phyloP scores from a whole-genome alignment of 2,329 filamentous ascomycete species.

The Colletotrichum sp. region DNA sequence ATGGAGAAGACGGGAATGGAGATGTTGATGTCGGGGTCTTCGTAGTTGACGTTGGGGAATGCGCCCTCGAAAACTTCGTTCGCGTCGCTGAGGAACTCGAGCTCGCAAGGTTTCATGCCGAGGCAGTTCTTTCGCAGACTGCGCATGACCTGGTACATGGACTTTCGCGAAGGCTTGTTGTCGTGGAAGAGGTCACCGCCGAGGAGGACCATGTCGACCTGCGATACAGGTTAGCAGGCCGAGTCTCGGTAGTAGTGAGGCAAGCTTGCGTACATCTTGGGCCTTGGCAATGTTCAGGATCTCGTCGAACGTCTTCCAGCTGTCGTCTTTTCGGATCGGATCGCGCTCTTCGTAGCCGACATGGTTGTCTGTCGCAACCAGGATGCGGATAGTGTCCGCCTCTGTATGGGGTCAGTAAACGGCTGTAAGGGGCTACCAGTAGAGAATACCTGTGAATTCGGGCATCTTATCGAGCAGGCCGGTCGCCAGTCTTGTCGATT shows the following conservation, averaged over 20 bases:
- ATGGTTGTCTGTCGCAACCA: slow-evolving; percentile 96
- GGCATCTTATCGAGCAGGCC: not conserved
- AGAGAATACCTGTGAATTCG: slow-evolving; percentile 11
- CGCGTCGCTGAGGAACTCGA: slow-evolving; percentile 93
- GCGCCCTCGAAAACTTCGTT: slow-evolving; percentile 88
- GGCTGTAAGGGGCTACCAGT: not conserved
- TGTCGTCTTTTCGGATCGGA: slow-evolving; percentile 92
- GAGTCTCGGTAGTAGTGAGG: not conserved
- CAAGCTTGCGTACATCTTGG: slow-evolving; percentile 66
- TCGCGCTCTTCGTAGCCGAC: slow-evolving; percentile 96
- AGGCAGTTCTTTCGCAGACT: slow-evolving; percentile 92
- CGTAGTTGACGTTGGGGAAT: slow-evolving; percentile 96
- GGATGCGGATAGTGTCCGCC: slow-evolving; percentile 89
- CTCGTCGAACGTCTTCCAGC: slow-evolving; percentile 95
- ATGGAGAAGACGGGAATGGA: slow-evolving; percentile 98
- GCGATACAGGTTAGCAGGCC: not conserved
- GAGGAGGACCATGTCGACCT: slow-evolving; percentile 95
- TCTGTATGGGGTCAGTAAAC: slow-evolving; percentile 34
- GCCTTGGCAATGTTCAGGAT: slow-evolving; percentile 87
- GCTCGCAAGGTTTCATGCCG: slow-evolving; percentile 92
- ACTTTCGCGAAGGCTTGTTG: slow-evolving; percentile 94
- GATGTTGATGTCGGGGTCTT: slow-evolving; percentile 96
- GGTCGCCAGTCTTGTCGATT: not conserved
- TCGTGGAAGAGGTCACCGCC: slow-evolving; percentile 97
- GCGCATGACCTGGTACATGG: slow-evolving; percentile 97